Conservation (phyloP, 306 rosid genomes). For the Arachis stenosperma region DNA sequence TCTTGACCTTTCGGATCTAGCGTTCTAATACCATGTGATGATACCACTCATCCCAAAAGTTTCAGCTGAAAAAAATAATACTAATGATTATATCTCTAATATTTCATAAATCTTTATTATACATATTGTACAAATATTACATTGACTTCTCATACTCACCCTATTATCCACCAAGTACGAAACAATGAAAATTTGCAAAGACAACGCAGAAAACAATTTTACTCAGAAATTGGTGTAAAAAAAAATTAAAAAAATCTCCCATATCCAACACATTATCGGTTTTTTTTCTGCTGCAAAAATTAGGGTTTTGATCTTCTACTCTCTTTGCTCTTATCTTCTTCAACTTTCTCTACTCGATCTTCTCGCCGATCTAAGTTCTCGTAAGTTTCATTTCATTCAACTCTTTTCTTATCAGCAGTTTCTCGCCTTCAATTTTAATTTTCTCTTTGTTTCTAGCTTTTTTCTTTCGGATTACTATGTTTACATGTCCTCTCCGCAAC, state of each 20-base stretch:
- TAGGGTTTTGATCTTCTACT: constrained; percentile 34
- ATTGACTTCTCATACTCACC: no score
- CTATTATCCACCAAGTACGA: neutral
- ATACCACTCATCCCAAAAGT: no score
- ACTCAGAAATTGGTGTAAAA: neutral
- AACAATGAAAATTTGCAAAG: neutral
- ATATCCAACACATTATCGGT: neutral
- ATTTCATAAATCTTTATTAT: no score
- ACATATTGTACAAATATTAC: no score
- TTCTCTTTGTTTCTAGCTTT: neutral
- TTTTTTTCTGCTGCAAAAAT: constrained; percentile 5
- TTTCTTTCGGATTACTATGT: neutral
- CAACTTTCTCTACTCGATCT: neutral
- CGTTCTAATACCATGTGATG: no score
- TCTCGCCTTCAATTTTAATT: constrained; percentile 6
- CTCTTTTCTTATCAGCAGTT: neutral
- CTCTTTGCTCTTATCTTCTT: neutral
- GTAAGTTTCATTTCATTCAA: constrained; percentile 38
- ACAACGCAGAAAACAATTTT: neutral
- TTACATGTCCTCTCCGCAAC: neutral
- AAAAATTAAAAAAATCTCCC: neutral
- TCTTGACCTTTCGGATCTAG: no score
- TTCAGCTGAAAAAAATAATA: no score
- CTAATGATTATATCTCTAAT: no score
- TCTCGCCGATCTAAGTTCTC: constrained; percentile 15